phyloP scores from a whole-genome alignment of 768 basidiomycete genomes.

The Phlebiopsis flavidoalba region DNA sequence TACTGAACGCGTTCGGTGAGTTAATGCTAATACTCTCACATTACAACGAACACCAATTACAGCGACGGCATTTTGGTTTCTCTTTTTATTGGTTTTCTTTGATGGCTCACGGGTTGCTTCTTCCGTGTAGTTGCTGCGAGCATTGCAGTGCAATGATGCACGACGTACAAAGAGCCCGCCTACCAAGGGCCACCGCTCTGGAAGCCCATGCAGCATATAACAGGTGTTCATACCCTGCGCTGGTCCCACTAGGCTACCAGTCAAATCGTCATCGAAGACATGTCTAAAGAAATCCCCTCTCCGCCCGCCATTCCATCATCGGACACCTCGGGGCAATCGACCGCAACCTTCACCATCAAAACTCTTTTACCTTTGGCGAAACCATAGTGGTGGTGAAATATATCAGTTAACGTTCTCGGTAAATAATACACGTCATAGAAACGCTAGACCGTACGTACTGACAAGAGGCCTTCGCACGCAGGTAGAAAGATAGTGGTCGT shows the following conservation, averaged over 20 bases:
- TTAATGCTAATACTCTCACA: neutral
- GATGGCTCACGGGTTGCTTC: too few species aligned
- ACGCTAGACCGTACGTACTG: neutral
- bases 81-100: too few species aligned
- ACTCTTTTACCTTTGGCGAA: constrained; percentile 25
- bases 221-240: neutral
- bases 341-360: constrained; percentile 28
- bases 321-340: constrained; percentile 34
- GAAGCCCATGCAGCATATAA: neutral
- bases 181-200: too few species aligned
- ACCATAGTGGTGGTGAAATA: constrained; percentile 14
- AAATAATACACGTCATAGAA: neutral
- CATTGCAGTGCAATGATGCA: too few species aligned
- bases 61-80: too few species aligned
- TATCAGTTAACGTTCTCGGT: constrained; percentile 10
- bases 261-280: constrained; percentile 1
- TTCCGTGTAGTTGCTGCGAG: too few species aligned
- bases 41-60: neutral
- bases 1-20: too few species aligned
- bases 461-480: neutral
- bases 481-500: constrained; percentile 21
- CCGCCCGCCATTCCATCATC: constrained; percentile 34
- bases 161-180: too few species aligned
- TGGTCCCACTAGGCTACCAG: neutral
- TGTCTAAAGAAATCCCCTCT: constrained; percentile 34